Conservation (phyloP, 345 rosid genomes). For the Sapria himalayana region DNA sequence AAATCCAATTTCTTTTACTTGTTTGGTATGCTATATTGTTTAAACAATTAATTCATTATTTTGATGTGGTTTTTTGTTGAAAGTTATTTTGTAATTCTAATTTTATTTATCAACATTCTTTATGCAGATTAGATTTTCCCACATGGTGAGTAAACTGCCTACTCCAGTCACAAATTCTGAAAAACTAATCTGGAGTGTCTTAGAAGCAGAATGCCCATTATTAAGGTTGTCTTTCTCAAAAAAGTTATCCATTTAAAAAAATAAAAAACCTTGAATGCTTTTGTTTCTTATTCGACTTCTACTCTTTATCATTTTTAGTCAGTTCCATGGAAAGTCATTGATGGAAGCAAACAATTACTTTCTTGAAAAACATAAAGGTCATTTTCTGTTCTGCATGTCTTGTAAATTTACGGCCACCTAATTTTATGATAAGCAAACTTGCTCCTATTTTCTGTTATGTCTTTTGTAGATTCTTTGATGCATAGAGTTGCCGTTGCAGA, state of each 20-base stretch:
- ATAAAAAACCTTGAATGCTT: too few relatives aligned
- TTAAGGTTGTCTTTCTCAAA: constrained; percentile 43
- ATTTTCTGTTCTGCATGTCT: neutral
- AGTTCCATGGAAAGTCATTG: constrained; percentile 59
- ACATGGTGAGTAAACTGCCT: constrained; percentile 36
- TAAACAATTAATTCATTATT: neutral
- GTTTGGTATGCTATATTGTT: constrained; percentile 37
- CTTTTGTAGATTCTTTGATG: constrained; percentile 55
- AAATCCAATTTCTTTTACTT: constrained; percentile 70
- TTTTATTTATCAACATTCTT: too few relatives aligned
- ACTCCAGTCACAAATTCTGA: constrained; percentile 47
- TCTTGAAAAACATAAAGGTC: constrained; percentile 64
- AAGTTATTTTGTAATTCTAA: too few relatives aligned
- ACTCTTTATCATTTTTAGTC: constrained; percentile 26
- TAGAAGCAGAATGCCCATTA: constrained; percentile 74
- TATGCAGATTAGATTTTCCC: constrained; percentile 69
- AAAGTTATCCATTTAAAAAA: too few relatives aligned
- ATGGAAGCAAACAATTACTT: constrained; percentile 53
- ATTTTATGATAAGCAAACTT: constrained; percentile 1
- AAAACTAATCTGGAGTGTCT: constrained; percentile 73
- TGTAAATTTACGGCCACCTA: neutral
- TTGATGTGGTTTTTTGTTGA: too few relatives aligned
- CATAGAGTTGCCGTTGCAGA: constrained; percentile 91
- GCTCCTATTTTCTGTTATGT: constrained; percentile 2
- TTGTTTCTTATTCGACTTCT: too few relatives aligned